Evolutionary conservation across 495 filamentous ascomycete genomes (phyloP).

Genomic region (Ramalina peruviana): DNA sequence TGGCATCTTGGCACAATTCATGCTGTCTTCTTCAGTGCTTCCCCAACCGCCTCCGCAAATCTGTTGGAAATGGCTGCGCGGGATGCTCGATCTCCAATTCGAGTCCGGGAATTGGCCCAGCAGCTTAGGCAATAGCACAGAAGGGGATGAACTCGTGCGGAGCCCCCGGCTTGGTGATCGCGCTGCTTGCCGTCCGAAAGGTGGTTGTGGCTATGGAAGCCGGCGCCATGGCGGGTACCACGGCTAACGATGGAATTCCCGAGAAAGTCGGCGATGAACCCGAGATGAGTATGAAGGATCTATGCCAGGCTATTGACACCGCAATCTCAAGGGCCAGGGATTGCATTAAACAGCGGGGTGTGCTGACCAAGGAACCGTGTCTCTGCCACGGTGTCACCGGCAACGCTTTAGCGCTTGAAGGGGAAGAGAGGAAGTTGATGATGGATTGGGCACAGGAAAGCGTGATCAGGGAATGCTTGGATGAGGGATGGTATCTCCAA

Average conservation of each 20-base stretch:
- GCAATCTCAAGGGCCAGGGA: slow-evolving; percentile 31
- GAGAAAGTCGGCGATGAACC: slow-evolving; percentile 24
- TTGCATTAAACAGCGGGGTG: slow-evolving; percentile 35
- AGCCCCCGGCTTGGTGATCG: slow-evolving; percentile 44
- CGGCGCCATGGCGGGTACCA: no score
- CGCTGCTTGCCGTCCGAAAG: slow-evolving; percentile 33
- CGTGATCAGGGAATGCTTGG: slow-evolving; percentile 33
- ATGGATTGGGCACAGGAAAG: slow-evolving; percentile 36
- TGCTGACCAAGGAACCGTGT: slow-evolving; percentile 48
- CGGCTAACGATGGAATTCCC: background rate
- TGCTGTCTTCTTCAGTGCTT: slow-evolving; percentile 27
- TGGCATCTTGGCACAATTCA: slow-evolving; percentile 49
- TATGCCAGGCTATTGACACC: slow-evolving; percentile 25
- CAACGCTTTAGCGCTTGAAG: slow-evolving; percentile 36
- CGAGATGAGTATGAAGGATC: slow-evolving; percentile 16
- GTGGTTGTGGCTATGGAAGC: slow-evolving; percentile 2
- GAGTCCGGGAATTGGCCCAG: slow-evolving; percentile 33
- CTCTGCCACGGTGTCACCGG: slow-evolving; percentile 52
- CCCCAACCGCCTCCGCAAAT: slow-evolving; percentile 26
- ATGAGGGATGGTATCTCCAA: slow-evolving; percentile 27
- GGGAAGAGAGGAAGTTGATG: slow-evolving; percentile 30
- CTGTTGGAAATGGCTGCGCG: slow-evolving; percentile 17
- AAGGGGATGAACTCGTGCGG: slow-evolving; percentile 42
- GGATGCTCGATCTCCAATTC: slow-evolving; percentile 30
- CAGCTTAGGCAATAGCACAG: slow-evolving; percentile 7